Conservation (phyloP, 768 basidiomycete species). For the Rhizopogon salebrosus region DNA sequence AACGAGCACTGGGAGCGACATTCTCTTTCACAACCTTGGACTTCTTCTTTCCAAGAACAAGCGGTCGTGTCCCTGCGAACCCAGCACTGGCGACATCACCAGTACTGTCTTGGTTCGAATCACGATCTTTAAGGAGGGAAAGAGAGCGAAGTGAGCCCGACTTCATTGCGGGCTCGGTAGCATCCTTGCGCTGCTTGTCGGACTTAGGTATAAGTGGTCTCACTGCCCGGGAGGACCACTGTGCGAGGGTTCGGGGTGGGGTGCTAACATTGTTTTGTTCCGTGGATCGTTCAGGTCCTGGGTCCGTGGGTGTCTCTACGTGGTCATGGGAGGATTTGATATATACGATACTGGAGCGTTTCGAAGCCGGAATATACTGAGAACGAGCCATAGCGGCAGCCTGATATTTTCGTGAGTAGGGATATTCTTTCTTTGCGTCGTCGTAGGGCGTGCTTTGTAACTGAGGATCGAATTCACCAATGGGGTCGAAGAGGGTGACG, state of each 20-base stretch:
- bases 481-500: constrained; percentile 52
- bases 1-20: constrained; percentile 25
- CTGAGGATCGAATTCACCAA: constrained; percentile 11
- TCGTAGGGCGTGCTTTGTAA: constrained; percentile 66
- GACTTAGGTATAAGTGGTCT: constrained; percentile 50
- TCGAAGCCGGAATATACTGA: constrained; percentile 13
- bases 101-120: constrained; percentile 29
- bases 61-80: constrained; percentile 42
- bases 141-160: constrained; percentile 49
- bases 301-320: constrained; percentile 2
- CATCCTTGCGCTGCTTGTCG: constrained; percentile 40
- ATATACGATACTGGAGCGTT: constrained; percentile 61
- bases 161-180: constrained; percentile 20
- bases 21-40: constrained; percentile 32
- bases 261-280: constrained; percentile 6
- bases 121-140: constrained; percentile 58
- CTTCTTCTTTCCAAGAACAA: constrained; percentile 54
- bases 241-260: constrained; percentile 30
- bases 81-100: constrained; percentile 11
- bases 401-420: constrained; percentile 13
- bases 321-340: constrained; percentile 51
- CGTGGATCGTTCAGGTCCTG: background rate
- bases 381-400: constrained; percentile 16
- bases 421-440: constrained; percentile 30
- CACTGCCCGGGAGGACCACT: constrained; percentile 47